Evolutionary conservation across 169 alveolate genomes (phyloP).

Genomic region (Amoebophrya sp.): DNA sequence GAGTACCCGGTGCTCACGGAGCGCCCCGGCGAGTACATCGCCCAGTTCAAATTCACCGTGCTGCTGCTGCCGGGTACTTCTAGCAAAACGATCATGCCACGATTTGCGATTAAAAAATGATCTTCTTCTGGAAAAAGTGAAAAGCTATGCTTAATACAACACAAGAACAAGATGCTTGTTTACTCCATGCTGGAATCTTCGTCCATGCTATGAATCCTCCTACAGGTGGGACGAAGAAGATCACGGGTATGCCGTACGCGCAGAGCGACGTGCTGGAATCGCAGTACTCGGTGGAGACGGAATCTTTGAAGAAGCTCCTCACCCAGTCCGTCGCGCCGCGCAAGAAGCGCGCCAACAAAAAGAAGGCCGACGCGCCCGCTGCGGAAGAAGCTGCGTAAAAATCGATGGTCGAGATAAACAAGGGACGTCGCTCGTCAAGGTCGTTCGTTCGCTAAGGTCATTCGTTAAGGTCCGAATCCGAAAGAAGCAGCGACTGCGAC

Average conservation of each 20-base stretch:
- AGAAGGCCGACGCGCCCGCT: too few species aligned
- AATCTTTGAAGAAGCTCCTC: constrained; percentile 15
- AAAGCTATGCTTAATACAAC: too few species aligned
- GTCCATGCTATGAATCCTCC: neutral
- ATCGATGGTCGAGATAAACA: too few species aligned
- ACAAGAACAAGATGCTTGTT: too few species aligned
- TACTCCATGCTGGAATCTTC: neutral
- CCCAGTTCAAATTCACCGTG: constrained; percentile 35
- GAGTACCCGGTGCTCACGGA: constrained; percentile 70
- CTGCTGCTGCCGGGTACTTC: constrained; percentile 26
- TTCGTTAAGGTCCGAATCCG: too few species aligned
- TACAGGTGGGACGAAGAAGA: constrained; percentile 29
- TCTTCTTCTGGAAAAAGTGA: too few species aligned
- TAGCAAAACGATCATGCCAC: too few species aligned
- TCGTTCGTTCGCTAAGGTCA: too few species aligned
- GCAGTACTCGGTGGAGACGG: neutral
- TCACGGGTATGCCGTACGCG: constrained; percentile 23
- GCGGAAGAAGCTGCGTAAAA: too few species aligned
- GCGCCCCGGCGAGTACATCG: constrained; percentile 26
- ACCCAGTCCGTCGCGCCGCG: constrained; percentile 22
- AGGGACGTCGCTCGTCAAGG: too few species aligned
- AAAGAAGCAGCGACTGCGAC: too few species aligned
- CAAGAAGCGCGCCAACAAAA: constrained; percentile 2
- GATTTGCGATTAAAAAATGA: too few species aligned
- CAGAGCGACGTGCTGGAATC: constrained; percentile 17